Base-by-base conservation (phyloP, 2,329 filamentous ascomycete genomes). In the Calonectria pauciramosa region DNA sequence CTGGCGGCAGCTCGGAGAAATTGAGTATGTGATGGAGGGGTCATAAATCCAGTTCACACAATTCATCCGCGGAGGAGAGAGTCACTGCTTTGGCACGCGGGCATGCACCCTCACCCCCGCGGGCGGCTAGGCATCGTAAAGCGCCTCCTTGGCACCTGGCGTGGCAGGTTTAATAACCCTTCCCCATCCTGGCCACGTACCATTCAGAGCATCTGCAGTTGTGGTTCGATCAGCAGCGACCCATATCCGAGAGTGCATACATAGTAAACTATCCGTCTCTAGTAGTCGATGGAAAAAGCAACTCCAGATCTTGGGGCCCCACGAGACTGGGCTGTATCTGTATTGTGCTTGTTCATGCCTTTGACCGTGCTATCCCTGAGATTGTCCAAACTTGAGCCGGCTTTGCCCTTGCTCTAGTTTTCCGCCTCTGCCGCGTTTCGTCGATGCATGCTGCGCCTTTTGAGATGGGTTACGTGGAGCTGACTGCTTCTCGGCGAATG, bases 381-480 rank as follows among this genome's bases (percentile, higher is more conserved):
- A 23, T 90, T 85, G 91, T 74, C 90, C 89, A 86, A 93, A 93
- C 52, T 87, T 89, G 82, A 93, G 86, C 82, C 87, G 91, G 76
- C 88, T 91, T 81, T 93, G 91, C 18, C 91, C 91, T 75, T 89
- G 90, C 82, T 93, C 91, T 13, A 85, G 81, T 79, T 85, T 87
- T 70, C 82, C 80, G 66, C 83, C 80, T 69, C 83, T 82, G 82
- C 83, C 81, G 52, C 87, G 87, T 81, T 85, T 89, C 44, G 85
- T 82, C 54, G 86, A 80, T 81, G 84, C 81, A 82, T 83, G 82
- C 73, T 82, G 81, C 74, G 80, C 78, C 75, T 82, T 84, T 70
- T 78, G 75, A 69, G 72, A 71, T 44, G 78, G 72, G 78, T 74
- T 85, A 81, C 80, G 82, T 76, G 80, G 83, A 78, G 82, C 72